phyloP scores from a whole-genome alignment of 2,329 filamentous ascomycete species.

The Venturia pyrina region DNA sequence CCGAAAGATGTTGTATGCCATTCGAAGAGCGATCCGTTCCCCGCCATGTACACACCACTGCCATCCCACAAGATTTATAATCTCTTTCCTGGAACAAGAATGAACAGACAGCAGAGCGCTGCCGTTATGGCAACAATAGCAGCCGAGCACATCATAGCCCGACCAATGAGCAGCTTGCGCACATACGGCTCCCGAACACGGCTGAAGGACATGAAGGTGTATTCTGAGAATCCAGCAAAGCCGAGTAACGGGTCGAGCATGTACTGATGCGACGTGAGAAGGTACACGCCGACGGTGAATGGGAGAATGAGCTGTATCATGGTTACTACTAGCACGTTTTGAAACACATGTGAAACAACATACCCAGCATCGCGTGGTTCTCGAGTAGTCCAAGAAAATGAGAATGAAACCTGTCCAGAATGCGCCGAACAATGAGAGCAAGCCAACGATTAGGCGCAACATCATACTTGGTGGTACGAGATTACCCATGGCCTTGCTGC shows the following conservation, averaged over 20 bases:
- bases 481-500: slow-evolving; percentile 92
- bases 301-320: slow-evolving; percentile 64
- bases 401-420: slow-evolving; percentile 93
- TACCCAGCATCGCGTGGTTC: slow-evolving; percentile 75
- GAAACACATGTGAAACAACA: slow-evolving; percentile 25
- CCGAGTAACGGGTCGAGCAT: slow-evolving; percentile 87
- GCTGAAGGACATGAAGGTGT: slow-evolving; percentile 88
- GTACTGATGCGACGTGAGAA: slow-evolving; percentile 86
- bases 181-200: slow-evolving; percentile 86
- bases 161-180: slow-evolving; percentile 71
- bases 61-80: slow-evolving; percentile 36
- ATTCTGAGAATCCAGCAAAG: slow-evolving; percentile 84
- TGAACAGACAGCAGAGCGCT: slow-evolving; percentile 80
- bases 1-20: not conserved
- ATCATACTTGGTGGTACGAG: slow-evolving; percentile 86
- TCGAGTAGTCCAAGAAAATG: slow-evolving; percentile 75
- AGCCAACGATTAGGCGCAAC: slow-evolving; percentile 71
- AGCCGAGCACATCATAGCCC: slow-evolving; percentile 69
- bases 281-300: slow-evolving; percentile 84
- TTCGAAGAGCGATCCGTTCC: not conserved
- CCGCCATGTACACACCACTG: not conserved
- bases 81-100: slow-evolving; percentile 83
- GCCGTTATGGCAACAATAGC: slow-evolving; percentile 69
- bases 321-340: not conserved
- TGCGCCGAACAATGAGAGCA: slow-evolving; percentile 77